Conservation (phyloP, 2,329 filamentous ascomycete genomes). For the Talaromyces sp. region DNA sequence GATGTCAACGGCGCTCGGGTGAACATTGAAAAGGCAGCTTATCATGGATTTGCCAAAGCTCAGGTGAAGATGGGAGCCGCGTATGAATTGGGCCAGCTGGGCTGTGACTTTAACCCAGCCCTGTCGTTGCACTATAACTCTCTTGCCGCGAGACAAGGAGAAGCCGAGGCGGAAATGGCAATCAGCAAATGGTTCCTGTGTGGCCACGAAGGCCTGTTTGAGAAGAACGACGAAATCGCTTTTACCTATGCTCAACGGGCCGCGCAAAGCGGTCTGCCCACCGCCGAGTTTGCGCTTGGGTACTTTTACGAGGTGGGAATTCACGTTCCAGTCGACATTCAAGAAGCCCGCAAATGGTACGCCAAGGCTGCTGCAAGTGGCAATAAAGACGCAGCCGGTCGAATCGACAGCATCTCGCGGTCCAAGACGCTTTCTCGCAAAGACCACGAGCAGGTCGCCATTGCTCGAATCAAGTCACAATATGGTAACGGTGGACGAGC, state of each 20-base stretch:
- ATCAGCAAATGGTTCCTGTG: conserved; percentile 99
- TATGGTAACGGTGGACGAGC: conserved; percentile 58
- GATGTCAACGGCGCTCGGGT: conserved; percentile 70
- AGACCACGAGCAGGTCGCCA: conserved; percentile 88
- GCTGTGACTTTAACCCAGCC: conserved; percentile 90
- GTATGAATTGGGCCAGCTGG: conserved; percentile 88
- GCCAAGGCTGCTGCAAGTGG: conserved; percentile 81
- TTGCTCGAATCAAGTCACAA: conserved; percentile 79
- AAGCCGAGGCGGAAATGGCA: conserved; percentile 88
- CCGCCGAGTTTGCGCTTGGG: conserved; percentile 91
- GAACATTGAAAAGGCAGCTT: conserved; percentile 95
- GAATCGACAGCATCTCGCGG: conserved; percentile 78
- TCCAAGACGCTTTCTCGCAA: conserved; percentile 80
- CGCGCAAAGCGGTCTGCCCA: conserved; percentile 73
- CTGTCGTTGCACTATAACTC: conserved; percentile 94
- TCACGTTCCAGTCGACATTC: conserved; percentile 74
- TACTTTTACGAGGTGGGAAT: conserved; percentile 98
- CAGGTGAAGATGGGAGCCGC: conserved; percentile 96
- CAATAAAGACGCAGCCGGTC: conserved; percentile 78
- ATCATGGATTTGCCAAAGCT: conserved; percentile 90
- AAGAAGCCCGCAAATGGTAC: conserved; percentile 85
- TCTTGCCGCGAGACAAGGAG: conserved; percentile 83
- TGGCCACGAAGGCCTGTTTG: conserved; percentile 84
- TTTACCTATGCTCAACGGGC: conserved; percentile 88
- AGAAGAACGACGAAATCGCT: conserved; percentile 91